A percentile compares a stretch with the other conserved stretches of the same genome.
Conservation (phyloP, 129 eudicot genomes). For the Chrysanthemum makinoi region DNA sequence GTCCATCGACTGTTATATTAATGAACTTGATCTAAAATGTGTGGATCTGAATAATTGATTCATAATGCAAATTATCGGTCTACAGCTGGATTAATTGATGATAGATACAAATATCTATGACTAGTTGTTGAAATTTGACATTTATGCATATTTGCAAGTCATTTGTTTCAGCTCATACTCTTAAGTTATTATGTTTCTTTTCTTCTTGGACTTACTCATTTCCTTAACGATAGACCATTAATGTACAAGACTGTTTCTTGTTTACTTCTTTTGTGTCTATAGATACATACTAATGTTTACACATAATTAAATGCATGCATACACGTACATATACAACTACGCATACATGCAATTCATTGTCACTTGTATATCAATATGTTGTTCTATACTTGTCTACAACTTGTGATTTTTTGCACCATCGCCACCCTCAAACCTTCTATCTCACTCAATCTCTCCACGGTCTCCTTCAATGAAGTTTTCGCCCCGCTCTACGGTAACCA, state of each 20-base stretch:
- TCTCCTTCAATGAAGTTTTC: conserved; percentile 25
- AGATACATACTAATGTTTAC: no score
- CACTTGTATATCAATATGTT: conserved; percentile 22
- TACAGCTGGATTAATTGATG: neutral
- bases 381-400: conserved; percentile 17
- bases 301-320: neutral
- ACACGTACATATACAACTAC: neutral
- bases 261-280: neutral
- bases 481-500: conserved; percentile 23
- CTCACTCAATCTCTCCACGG: conserved; percentile 15
- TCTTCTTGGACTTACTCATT: conserved; percentile 22
- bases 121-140: conserved; percentile 5
- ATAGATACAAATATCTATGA: neutral
- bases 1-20: no score
- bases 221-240: conserved; percentile 17
- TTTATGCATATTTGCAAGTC: conserved; percentile 15
- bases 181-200: conserved; percentile 5
- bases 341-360: neutral
- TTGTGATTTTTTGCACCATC: conserved; percentile 19
- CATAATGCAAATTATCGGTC: neutral
- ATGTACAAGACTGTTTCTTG: conserved; percentile 19
- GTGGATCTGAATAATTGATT: no score
- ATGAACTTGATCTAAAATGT: no score
- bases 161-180: conserved; percentile 18
- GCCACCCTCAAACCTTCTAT: conserved; percentile 2